These are phyloP conservation scores for Colletotrichum graminicola DNA, from an alignment of 2,329 filamentous ascomycete species.

Conservation along the genomic window DNA sequence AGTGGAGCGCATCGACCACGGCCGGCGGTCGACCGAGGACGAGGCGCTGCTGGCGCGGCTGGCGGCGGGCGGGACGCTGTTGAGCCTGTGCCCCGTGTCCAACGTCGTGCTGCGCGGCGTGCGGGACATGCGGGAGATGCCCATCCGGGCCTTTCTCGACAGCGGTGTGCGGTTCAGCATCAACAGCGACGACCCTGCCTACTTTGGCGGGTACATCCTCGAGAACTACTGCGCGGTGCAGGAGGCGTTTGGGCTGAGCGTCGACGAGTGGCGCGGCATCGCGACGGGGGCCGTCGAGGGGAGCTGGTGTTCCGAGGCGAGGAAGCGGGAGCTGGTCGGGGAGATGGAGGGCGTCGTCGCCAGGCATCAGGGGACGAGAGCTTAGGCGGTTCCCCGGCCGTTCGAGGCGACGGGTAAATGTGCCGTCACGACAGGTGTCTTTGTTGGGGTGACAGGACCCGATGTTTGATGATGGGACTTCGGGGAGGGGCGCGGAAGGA, in stretches of 20 bases:
- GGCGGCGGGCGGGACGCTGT: conserved; percentile 67
- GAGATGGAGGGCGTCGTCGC: conserved; percentile 53
- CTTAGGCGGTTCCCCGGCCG: not conserved
- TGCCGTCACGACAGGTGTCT: not conserved
- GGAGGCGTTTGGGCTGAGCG: conserved; percentile 72
- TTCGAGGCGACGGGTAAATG: not conserved
- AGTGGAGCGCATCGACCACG: conserved; percentile 80
- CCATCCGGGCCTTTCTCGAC: conserved; percentile 73
- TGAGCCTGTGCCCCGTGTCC: conserved; percentile 39
- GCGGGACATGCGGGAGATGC: conserved; percentile 53
- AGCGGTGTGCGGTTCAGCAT: conserved; percentile 76
- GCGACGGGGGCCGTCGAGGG: conserved; percentile 72
- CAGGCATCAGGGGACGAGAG: conserved; percentile 10
- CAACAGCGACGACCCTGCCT: conserved; percentile 81
- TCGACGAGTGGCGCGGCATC: conserved; percentile 76
- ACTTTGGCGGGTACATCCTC: conserved; percentile 81
- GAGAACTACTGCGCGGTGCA: conserved; percentile 84
- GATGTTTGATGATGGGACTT: not conserved
- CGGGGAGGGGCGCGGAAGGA: not conserved
- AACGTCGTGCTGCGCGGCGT: conserved; percentile 51
- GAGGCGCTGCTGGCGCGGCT: conserved; percentile 68
- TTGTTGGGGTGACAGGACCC: not conserved
- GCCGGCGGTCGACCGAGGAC: conserved; percentile 74
- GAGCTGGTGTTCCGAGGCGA: conserved; percentile 71
- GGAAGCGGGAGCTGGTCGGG: conserved; percentile 70